Base-by-base conservation (phyloP, 116 monocot genomes). In the Zostera marina region DNA sequence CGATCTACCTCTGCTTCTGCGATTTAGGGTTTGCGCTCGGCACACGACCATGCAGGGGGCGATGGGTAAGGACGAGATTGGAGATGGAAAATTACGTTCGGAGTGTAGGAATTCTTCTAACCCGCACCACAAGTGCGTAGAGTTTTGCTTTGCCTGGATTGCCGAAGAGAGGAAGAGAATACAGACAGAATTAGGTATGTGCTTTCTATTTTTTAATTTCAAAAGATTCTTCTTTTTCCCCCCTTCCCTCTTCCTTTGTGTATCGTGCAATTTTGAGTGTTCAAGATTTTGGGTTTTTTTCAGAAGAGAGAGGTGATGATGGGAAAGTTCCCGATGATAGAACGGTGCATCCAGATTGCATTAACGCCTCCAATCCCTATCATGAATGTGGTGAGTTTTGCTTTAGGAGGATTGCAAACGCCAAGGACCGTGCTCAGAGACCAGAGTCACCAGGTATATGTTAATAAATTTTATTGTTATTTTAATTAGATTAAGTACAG, bases 351-450 rank as follows among this genome's bases (percentile, higher is more conserved):
- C 72, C 72, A 1, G 72, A 66, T 8, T 73, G 72, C 39, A 47
- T 73, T 12, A 73, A 73, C 42, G 59, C 72, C 6, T 55, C 72
- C 9, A 73, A 73, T 47, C 72, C 72, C 6, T 73, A 47, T 47
- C 72, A 73, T 19, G 72, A 73, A 32, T 73, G 72, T 44, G 62
- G 54, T 0, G 72, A 73, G 17, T 73, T 54, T 46, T 73, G 72
- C 41, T 73, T 73, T 41, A 61, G 32, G 21, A 73, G 43, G 60
- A 73, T 73, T 42, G 45, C 66, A 10, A 61, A 62, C 13, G 66
- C 53, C 4, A 73, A 66, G 56, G 62, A 66, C 3, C 53, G 56
- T 5, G 60, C 46, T 15, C n/a, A 14, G 52, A 55, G 11, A 14
- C 45, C 25, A 54, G 66, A 15, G 10, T 49, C 49, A 49, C 8